Base-by-base conservation (phyloP, 129 eudicot species). In the Pulicaria dysenterica region DNA sequence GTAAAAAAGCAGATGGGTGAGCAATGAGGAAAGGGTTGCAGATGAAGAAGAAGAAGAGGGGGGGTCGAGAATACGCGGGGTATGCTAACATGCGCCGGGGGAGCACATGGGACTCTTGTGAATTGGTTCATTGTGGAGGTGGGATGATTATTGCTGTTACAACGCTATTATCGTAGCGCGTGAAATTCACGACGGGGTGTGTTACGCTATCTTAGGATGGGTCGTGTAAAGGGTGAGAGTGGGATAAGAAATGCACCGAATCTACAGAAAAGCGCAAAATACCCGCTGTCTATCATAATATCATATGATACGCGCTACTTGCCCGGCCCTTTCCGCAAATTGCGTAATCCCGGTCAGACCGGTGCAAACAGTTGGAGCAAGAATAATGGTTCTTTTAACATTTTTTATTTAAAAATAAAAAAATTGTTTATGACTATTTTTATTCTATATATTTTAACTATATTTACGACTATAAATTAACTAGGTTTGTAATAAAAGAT, bases 101-200 rank as follows among this genome's bases (percentile, higher is more conserved):
- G 37, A 10, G 77, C 77, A 70, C 82, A 77, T 73, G 71, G 78
- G 78, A 51, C 54, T 16, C 77, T 64, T 49, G 77, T 77, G 81
- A 70, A 44, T 63, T 78, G 76, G 3, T 69, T 60, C 9, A 8
- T 15, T 60, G 58, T 70, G 82, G 64, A 73, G 82, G 82, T 78
- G 82, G 56, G 38, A 55, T 70, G 37, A 64, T 70, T 70, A 9
- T 12, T 31, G 54, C 3, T 19, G 55, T 60, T 40, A 3, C 42
- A 14, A 24, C 63, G 31, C 48, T 44, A 4, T 9, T 9, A 7
- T 6, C 31, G 6, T 0, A 31, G 82, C 73, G 72, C 71, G 66
- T 77, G 72, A 7, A 47, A 0, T 0, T 3, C 24, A 64, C 73
- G 59, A 24, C 7, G 3, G 3, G n/a, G 16, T 17, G 9, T 42